Conservation (phyloP, 768 basidiomycete species). For the Hortiboletus campestris region DNA sequence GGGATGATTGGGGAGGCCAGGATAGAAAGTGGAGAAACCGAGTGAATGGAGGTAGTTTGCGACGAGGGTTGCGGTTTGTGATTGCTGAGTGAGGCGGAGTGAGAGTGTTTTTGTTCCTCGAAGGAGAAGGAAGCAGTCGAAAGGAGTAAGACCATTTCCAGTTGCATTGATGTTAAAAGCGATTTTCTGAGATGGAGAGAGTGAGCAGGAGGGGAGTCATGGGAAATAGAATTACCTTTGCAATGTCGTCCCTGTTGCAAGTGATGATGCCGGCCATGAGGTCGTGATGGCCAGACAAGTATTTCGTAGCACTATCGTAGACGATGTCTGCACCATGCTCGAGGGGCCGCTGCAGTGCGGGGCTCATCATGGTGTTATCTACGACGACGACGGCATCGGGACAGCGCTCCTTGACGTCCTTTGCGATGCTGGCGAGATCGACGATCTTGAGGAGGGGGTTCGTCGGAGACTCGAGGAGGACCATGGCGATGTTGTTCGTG, state of each 20-base stretch:
- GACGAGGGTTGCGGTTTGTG: constrained; percentile 75
- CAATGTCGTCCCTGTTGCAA: constrained; percentile 88
- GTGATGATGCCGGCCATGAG: constrained; percentile 97
- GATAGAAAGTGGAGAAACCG: constrained; percentile 91
- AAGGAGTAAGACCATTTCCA: constrained; percentile 92
- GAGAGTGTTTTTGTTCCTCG: constrained; percentile 96
- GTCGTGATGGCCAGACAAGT: constrained; percentile 97
- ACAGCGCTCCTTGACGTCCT: constrained; percentile 78
- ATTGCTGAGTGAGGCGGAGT: constrained; percentile 93
- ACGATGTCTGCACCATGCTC: constrained; percentile 97
- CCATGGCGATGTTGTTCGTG: constrained; percentile 80
- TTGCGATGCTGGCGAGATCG: constrained; percentile 81
- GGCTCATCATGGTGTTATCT: constrained; percentile 99
- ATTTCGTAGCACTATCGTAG: constrained; percentile 98
- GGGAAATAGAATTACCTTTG: constrained; percentile 51
- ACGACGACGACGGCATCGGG: constrained; percentile 83
- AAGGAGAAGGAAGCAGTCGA: constrained; percentile 94
- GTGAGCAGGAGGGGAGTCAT: background rate
- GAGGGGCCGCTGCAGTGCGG: constrained; percentile 91
- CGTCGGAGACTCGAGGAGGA: constrained; percentile 94
- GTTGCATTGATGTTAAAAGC: constrained; percentile 91
- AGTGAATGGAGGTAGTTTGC: constrained; percentile 81
- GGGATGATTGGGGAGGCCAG: constrained; percentile 81
- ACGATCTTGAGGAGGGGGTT: constrained; percentile 96
- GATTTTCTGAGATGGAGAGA: constrained; percentile 56